Base-by-base conservation (phyloP, 2,329 filamentous ascomycete genomes). In the Lachnellula willkommii region DNA sequence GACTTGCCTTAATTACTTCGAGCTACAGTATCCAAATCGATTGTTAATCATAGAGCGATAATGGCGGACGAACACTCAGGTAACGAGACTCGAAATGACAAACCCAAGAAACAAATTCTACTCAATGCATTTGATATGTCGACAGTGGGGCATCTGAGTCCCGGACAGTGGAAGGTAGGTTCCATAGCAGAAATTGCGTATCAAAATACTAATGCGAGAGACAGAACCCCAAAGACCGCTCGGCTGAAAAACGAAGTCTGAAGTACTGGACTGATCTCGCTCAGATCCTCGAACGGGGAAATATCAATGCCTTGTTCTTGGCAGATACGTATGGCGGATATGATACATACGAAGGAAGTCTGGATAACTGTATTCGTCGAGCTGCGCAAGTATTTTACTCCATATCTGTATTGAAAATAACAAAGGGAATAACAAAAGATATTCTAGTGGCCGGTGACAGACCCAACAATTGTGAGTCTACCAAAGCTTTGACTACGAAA, bases 91-190 rank as follows among this genome's bases (percentile, higher is more conserved):
- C 6, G 37, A 22, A 50, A 60, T 48, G 50, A 47, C 9, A 4
- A 43, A 22, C 47, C 59, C 5, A 79, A 77, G 65, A 81, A 80
- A 61, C 74, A 79, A 26, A 84, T 85, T 14, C 65, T 85, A 5
- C 72, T 86, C 47, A 86, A 85, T 71, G 83, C 82, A 2, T 85
- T 86, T 61, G 83, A 85, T 57, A 85, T 85, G 82, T 82, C 76
- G 2, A 85, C 82, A 0, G 76, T 85, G 5, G 83, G 83, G 2
- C 84, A 87, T 66, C 66, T 87, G 36, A 83, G 80, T 0, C 82
- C 83, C 1, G 84, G 84, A 0, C 83, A 87, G 70, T 87, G 84
- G 84, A 86, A 84, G 72, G 80, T 80, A 50, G 57, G 69, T 57
- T 32, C 9, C 28, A 26, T 45, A 22, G 7, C 2, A 45, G 1